Evolutionary conservation across 2,329 filamentous ascomycete species (phyloP).

Genomic region (Xylaria sp.): DNA sequence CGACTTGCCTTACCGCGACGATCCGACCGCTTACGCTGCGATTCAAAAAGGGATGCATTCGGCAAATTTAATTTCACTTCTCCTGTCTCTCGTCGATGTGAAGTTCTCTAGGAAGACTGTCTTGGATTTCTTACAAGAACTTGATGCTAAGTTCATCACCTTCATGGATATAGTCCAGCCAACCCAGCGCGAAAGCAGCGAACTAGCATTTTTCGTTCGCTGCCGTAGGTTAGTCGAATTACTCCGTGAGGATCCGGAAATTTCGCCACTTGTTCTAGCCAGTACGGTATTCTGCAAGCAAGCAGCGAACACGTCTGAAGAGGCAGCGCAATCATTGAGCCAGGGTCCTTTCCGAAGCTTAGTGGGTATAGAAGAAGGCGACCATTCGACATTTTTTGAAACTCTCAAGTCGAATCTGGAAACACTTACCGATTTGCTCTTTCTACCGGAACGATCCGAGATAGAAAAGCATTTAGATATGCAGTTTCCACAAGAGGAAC

Average conservation of each 20-base stretch:
- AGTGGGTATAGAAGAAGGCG: slow-evolving; percentile 9
- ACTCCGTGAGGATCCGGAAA: slow-evolving; percentile 11
- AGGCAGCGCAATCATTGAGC: slow-evolving; percentile 13
- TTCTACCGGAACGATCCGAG: slow-evolving; percentile 1
- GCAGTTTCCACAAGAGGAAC: slow-evolving; percentile 11
- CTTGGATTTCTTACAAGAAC: slow-evolving; percentile 20
- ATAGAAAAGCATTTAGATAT: slow-evolving; percentile 11
- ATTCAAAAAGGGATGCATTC: slow-evolving; percentile 18
- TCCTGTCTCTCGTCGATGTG: slow-evolving; percentile 20
- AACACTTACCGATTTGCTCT: slow-evolving; percentile 13
- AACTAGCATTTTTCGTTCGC: slow-evolving; percentile 26
- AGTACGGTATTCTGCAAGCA: slow-evolving; percentile 25
- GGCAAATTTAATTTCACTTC: slow-evolving; percentile 27
- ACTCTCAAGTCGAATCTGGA: slow-evolving; percentile 13
- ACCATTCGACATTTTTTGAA: slow-evolving; percentile 1
- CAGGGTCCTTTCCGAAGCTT: slow-evolving; percentile 23
- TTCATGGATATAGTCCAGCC: slow-evolving; percentile 13
- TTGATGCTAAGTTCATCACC: slow-evolving; percentile 25
- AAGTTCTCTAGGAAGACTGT: slow-evolving; percentile 6
- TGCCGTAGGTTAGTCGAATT: slow-evolving; percentile 20
- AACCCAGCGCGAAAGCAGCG: slow-evolving; percentile 9
- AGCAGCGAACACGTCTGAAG: background rate
- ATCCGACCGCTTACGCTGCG: slow-evolving; percentile 8
- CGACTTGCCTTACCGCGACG: slow-evolving; percentile 15
- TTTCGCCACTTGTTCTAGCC: slow-evolving; percentile 20